Evolutionary conservation across 768 basidiomycete species (phyloP).

Genomic region (Mycena crocata): DNA sequence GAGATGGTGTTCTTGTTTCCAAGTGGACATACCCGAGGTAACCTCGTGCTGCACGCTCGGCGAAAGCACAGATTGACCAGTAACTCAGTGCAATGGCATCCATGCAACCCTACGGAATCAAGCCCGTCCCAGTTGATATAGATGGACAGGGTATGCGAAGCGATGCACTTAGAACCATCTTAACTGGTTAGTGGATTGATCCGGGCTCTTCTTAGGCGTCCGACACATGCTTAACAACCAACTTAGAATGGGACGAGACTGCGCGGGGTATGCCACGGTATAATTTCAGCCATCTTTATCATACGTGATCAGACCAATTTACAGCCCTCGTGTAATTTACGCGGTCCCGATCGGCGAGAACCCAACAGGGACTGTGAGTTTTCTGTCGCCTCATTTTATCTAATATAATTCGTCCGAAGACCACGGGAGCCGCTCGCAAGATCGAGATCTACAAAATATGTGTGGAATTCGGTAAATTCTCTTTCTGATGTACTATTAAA

Average conservation of each 20-base stretch:
- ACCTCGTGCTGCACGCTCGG: conserved; percentile 45
- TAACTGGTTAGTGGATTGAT: no score
- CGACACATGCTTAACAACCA: no score
- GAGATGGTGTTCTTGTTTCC: conserved; percentile 66
- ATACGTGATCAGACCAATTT: conserved; percentile 7
- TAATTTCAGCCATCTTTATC: conserved; percentile 16
- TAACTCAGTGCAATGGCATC: conserved; percentile 46
- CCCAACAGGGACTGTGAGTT: conserved; percentile 76
- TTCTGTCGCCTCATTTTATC: not conserved
- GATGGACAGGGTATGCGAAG: conserved; percentile 79
- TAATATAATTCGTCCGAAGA: conserved; percentile 48
- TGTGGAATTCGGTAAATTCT: conserved; percentile 73
- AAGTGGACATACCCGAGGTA: conserved; percentile 83
- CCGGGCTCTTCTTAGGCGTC: no score
- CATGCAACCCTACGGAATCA: conserved; percentile 54
- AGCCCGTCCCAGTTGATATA: conserved; percentile 69
- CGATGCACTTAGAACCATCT: conserved; percentile 65
- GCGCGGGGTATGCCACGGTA: conserved; percentile 68
- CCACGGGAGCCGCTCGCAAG: conserved; percentile 73
- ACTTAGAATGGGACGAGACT: conserved; percentile 77
- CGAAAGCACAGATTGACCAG: conserved; percentile 33
- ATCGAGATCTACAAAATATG: conserved; percentile 86
- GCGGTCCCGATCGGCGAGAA: conserved; percentile 88
- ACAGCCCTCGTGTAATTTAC: conserved; percentile 78
- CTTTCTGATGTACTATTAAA: not conserved